These are phyloP conservation scores for Botrytis aclada DNA, from an alignment of 2,329 filamentous ascomycete species.

Conservation along the genomic window DNA sequence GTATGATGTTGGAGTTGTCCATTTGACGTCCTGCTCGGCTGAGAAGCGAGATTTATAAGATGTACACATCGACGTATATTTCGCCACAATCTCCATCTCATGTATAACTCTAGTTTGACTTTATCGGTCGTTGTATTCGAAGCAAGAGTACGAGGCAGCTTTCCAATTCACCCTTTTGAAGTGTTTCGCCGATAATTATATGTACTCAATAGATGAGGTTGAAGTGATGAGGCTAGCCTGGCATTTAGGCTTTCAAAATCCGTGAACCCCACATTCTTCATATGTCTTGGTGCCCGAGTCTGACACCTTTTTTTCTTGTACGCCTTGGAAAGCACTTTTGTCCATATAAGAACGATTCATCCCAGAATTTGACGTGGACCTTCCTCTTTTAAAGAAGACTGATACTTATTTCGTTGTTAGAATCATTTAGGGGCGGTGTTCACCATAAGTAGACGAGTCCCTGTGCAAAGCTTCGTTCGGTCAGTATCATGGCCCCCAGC, in stretches of 20 bases:
- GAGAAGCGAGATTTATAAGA: not conserved
- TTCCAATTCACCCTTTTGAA: not conserved
- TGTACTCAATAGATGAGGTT: not conserved
- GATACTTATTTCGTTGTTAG: too few species aligned
- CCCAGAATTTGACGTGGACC: not conserved
- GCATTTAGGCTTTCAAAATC: not conserved
- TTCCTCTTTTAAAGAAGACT: not conserved
- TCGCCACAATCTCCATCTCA: not conserved
- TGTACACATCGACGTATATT: not conserved
- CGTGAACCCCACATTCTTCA: not conserved
- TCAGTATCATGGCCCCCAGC: not conserved
- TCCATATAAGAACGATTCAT: not conserved
- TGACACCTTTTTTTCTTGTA: not conserved
- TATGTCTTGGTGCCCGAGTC: not conserved
- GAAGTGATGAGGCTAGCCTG: not conserved
- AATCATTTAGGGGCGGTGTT: not conserved
- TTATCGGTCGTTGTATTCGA: too few species aligned
- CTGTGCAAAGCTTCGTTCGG: not conserved
- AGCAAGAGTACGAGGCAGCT: not conserved
- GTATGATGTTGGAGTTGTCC: not conserved
- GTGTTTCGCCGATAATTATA: not conserved
- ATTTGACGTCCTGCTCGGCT: not conserved
- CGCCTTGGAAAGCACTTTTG: not conserved
- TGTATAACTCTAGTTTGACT: not conserved
- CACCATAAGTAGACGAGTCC: not conserved